These are phyloP conservation scores for Lobulomyces angularis DNA, from an alignment of 192 early-diverging fungal species.

Conservation along the genomic window DNA sequence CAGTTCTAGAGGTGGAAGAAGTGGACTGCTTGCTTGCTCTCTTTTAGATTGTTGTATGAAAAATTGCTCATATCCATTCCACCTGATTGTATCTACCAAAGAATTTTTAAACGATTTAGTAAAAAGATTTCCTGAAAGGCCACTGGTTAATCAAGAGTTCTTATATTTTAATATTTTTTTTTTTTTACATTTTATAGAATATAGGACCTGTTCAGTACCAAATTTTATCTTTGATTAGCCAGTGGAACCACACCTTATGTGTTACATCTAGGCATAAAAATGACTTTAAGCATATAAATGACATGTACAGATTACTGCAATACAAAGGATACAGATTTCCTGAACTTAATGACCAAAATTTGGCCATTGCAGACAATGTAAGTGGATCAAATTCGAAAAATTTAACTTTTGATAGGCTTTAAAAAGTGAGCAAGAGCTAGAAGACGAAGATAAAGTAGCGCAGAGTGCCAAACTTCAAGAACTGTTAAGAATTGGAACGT, in stretches of 20 bases:
- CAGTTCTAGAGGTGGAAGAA: slow-evolving; percentile 1
- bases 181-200: slow-evolving; percentile 13
- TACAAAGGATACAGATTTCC: slow-evolving; percentile 46
- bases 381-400: slow-evolving; percentile 7
- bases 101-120: slow-evolving; percentile 97
- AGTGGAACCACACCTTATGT: slow-evolving; percentile 86
- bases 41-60: slow-evolving; percentile 95
- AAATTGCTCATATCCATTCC: slow-evolving; percentile 97
- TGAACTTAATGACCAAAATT: slow-evolving; percentile 1
- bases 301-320: slow-evolving; percentile 81
- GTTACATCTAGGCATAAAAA: slow-evolving; percentile 79
- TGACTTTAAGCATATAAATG: slow-evolving; percentile 86
- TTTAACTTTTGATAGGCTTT: slow-evolving; percentile 38
- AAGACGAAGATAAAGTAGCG: slow-evolving; percentile 79
- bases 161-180: not conserved
- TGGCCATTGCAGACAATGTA: slow-evolving; percentile 1
- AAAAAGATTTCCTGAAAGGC: slow-evolving; percentile 80
- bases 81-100: slow-evolving; percentile 86
- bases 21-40: slow-evolving; percentile 22
- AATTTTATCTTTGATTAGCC: slow-evolving; percentile 84
- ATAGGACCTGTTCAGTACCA: slow-evolving; percentile 61
- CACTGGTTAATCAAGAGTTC: slow-evolving; percentile 40
- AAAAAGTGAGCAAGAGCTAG: slow-evolving; percentile 88
- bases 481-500: slow-evolving; percentile 83
- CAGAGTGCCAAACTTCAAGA: slow-evolving; percentile 92